phyloP scores from a whole-genome alignment of 441 rosid genomes.

The Monsonia emarginata region DNA sequence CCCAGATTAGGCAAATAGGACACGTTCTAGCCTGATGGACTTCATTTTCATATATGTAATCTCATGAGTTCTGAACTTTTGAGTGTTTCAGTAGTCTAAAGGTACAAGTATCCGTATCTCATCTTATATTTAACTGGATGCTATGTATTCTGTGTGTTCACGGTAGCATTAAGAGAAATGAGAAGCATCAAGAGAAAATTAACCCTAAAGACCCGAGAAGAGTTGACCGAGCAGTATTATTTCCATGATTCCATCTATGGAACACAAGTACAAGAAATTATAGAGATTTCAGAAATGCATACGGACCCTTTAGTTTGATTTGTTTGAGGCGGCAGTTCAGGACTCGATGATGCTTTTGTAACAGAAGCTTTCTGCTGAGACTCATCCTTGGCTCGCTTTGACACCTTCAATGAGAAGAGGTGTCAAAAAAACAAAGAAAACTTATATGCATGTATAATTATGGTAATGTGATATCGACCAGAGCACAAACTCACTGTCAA shows the following conservation, averaged over 20 bases:
- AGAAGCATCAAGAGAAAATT: no score
- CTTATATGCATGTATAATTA: background rate
- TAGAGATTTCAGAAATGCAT: background rate
- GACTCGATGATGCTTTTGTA: constrained; percentile 29
- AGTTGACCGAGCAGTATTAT: background rate
- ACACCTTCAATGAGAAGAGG: constrained; percentile 31
- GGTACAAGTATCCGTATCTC: no score
- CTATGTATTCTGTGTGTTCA: no score
- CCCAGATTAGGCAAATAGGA: no score
- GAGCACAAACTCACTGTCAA: constrained; percentile 36
- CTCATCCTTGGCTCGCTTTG: constrained; percentile 28
- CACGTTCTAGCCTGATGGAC: no score
- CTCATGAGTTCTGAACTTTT: no score
- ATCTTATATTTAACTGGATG: no score
- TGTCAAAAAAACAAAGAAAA: constrained; percentile 10
- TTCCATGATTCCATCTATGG: background rate
- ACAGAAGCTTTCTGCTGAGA: background rate
- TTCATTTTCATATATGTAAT: no score
- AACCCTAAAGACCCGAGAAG: no score
- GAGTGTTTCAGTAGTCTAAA: no score
- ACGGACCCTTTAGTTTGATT: constrained; percentile 45
- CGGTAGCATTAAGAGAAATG: no score
- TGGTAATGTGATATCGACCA: constrained; percentile 2
- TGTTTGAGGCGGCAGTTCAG: background rate
- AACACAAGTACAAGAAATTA: background rate